Percentiles rank a stretch among this genome's conserved stretches.
phyloP scores from a whole-genome alignment of 768 basidiomycete genomes.

The Collybia sordida region DNA sequence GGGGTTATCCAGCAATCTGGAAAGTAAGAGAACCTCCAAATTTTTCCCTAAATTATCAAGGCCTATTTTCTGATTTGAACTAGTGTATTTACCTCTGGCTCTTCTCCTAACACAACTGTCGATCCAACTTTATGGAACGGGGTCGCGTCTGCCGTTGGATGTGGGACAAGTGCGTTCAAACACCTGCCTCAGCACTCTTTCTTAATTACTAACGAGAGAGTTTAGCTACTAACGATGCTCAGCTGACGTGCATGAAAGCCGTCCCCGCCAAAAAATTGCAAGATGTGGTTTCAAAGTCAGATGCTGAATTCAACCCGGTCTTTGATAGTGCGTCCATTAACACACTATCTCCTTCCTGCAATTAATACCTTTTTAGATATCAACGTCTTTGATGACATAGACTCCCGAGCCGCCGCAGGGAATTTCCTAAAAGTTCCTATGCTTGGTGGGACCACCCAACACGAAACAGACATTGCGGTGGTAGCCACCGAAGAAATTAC shows the following conservation, averaged over 20 bases:
- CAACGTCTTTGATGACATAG: slow-evolving; percentile 30
- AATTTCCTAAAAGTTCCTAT: slow-evolving; percentile 19
- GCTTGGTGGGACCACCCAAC: slow-evolving; percentile 26
- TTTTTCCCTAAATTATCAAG: background rate
- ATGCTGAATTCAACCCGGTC: slow-evolving; percentile 24
- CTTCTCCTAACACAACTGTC: slow-evolving; percentile 3
- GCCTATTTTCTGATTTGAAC: background rate
- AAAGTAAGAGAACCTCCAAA: slow-evolving; percentile 21
- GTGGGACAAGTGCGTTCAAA: slow-evolving; percentile 27
- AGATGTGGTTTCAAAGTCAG: slow-evolving; percentile 28
- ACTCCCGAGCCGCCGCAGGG: slow-evolving; percentile 14
- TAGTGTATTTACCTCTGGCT: slow-evolving; percentile 8
- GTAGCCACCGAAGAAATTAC: slow-evolving; percentile 24
- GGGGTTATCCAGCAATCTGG: slow-evolving; percentile 36
- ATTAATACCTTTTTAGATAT: slow-evolving; percentile 21
- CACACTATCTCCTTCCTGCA: background rate
- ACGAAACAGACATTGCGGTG: slow-evolving; percentile 35
- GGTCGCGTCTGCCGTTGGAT: slow-evolving; percentile 29
- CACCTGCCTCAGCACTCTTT: slow-evolving; percentile 4
- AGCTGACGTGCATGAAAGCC: slow-evolving; percentile 35
- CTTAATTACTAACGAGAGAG: background rate
- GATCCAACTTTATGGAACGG: slow-evolving; percentile 27
- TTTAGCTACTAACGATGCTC: slow-evolving; percentile 22
- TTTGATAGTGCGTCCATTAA: slow-evolving; percentile 26
- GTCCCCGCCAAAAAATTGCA: slow-evolving; percentile 28